Evolutionary conservation across 495 filamentous ascomycete species (phyloP).

Genomic region (Aspergillus wentii): DNA sequence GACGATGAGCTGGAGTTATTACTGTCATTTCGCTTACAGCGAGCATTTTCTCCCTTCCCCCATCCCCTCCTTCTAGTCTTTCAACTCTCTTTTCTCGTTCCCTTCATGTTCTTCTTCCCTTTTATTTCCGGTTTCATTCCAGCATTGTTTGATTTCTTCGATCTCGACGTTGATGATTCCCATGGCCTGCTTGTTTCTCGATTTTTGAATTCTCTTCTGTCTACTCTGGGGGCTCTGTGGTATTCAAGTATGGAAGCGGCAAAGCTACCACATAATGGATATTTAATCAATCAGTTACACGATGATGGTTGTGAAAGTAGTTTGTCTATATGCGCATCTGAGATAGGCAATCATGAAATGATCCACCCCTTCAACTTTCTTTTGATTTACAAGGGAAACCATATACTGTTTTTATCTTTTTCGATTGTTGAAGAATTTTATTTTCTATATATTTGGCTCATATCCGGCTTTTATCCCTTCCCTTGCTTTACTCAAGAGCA

Average conservation of each 20-base stretch:
- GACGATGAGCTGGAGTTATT: no score
- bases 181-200: constrained; percentile 2
- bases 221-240: no score
- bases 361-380: no score
- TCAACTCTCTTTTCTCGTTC: no score
- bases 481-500: constrained; percentile 57
- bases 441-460: background rate
- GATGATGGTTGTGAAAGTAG: no score
- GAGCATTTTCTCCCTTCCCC: no score
- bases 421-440: constrained; percentile 4
- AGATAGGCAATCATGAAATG: no score
- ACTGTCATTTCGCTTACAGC: no score
- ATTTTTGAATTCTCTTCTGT: constrained; percentile 3
- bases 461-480: no score
- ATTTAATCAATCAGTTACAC: no score
- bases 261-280: constrained; percentile 1
- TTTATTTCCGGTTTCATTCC: constrained; percentile 5
- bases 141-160: constrained; percentile 8
- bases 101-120: constrained; percentile 1
- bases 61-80: background rate
- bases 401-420: constrained; percentile 1
- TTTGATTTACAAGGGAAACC: constrained; percentile 3
- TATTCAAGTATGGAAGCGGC: background rate
- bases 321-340: no score
- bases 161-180: constrained; percentile 10